phyloP scores from a whole-genome alignment of 78 protist genomes.

The Cavenderia fasciculata region DNA sequence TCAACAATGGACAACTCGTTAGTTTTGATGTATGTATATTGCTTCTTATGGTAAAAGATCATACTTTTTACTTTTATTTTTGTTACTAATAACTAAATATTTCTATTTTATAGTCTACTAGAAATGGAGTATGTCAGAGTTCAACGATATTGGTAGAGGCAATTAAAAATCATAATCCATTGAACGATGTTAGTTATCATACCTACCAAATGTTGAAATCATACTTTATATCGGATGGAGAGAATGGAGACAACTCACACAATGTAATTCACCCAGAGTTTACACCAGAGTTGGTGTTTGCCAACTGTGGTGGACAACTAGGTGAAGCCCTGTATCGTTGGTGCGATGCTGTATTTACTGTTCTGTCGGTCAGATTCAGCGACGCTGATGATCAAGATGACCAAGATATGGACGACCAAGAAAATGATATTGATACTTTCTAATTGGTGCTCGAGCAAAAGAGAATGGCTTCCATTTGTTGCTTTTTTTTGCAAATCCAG shows the following conservation, averaged over 20 bases:
- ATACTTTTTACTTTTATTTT: background rate
- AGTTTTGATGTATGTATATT: background rate
- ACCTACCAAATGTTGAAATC: background rate
- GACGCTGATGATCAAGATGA: background rate
- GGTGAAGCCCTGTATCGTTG: constrained; percentile 7
- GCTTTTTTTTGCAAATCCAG: background rate
- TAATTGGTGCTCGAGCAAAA: no score
- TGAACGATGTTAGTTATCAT: background rate
- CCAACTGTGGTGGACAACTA: no score
- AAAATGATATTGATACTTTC: background rate
- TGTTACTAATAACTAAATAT: background rate
- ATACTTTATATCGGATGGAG: background rate
- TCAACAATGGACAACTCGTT: background rate
- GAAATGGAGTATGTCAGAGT: background rate
- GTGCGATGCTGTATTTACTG: background rate
- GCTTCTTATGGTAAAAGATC: no score
- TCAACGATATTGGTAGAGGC: background rate
- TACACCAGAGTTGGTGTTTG: background rate
- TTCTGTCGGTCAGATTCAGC: constrained; percentile 1
- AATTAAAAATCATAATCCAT: background rate
- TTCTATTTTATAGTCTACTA: background rate
- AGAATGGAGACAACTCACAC: no score
- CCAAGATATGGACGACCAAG: background rate
- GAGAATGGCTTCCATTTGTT: no score
- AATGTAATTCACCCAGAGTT: constrained; percentile 17